A percentile compares a stretch with the other conserved stretches of the same genome.
phyloP scores from a whole-genome alignment of 73 alveolate species.

The Effrenium voratum region DNA sequence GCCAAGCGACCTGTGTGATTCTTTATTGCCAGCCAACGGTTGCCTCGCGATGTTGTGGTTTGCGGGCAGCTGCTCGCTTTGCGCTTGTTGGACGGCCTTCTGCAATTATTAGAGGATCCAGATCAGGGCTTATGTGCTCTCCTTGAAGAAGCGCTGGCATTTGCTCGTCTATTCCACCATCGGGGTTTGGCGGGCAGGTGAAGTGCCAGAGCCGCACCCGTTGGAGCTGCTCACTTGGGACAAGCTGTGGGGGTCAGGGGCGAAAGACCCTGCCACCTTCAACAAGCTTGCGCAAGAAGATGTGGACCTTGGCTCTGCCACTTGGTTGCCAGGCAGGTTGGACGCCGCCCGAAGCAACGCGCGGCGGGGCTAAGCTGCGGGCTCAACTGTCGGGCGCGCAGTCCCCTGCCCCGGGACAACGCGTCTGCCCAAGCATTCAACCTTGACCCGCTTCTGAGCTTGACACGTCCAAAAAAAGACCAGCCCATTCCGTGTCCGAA shows the following conservation, averaged over 20 bases:
- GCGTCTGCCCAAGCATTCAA: too few species aligned
- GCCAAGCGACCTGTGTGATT: not conserved
- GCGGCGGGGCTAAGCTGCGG: too few species aligned
- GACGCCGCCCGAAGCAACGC: too few species aligned
- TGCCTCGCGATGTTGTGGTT: not conserved
- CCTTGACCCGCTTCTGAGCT: too few species aligned
- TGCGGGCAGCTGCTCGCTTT: not conserved
- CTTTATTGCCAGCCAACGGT: too few species aligned
- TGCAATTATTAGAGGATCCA: too few species aligned
- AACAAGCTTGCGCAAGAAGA: not conserved
- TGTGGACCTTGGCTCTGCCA: not conserved
- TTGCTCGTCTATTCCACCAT: not conserved
- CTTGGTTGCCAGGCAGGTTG: too few species aligned
- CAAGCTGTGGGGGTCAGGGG: not conserved
- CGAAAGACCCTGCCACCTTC: not conserved
- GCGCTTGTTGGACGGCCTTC: too few species aligned
- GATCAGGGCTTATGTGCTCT: not conserved
- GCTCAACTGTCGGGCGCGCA: too few species aligned
- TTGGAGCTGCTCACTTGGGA: not conserved
- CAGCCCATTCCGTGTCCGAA: too few species aligned
- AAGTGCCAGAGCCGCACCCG: not conserved
- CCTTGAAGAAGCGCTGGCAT: not conserved
- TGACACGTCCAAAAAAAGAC: too few species aligned
- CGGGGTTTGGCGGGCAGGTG: constrained; percentile 2
- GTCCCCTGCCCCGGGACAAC: too few species aligned